These are phyloP conservation scores for Fonsecaea monophora DNA, from an alignment of 2,329 filamentous ascomycete genomes.

Conservation along the genomic window DNA sequence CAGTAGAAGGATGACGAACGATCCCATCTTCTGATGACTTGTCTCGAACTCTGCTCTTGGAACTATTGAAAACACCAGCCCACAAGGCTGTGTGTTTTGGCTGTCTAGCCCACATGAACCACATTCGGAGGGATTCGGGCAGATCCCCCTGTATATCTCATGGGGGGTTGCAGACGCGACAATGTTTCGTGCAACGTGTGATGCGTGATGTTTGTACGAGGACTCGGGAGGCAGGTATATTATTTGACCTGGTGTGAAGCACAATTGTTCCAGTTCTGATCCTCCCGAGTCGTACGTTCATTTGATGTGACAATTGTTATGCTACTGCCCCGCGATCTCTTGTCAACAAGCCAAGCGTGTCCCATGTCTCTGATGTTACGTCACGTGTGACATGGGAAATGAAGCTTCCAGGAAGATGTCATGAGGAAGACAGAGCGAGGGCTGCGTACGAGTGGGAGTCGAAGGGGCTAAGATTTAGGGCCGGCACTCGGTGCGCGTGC, in stretches of 20 bases:
- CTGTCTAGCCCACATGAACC: not conserved
- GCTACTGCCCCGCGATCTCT: conserved; percentile 3
- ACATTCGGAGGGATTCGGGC: conserved; percentile 3
- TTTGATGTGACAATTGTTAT: not conserved
- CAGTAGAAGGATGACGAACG: not conserved
- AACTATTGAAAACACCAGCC: conserved; percentile 1
- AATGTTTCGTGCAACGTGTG: not conserved
- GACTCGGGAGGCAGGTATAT: not conserved
- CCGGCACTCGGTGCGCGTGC: conserved; percentile 11
- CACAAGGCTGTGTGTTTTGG: not conserved
- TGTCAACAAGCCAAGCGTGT: not conserved
- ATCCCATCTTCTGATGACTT: not conserved
- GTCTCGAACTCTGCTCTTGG: conserved; percentile 6
- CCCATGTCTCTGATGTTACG: not conserved
- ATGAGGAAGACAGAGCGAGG: not conserved
- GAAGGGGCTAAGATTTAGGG: conserved; percentile 1
- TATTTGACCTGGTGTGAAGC: not conserved
- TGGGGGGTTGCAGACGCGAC: not conserved
- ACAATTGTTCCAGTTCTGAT: conserved; percentile 21
- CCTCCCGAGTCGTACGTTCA: not conserved
- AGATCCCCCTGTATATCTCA: not conserved
- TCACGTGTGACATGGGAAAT: conserved; percentile 4
- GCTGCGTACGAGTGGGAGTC: not conserved
- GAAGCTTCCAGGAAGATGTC: not conserved
- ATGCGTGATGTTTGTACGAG: not conserved